Conservation (phyloP, 2,329 filamentous ascomycete genomes). For the Fusarium decemcellulare region DNA sequence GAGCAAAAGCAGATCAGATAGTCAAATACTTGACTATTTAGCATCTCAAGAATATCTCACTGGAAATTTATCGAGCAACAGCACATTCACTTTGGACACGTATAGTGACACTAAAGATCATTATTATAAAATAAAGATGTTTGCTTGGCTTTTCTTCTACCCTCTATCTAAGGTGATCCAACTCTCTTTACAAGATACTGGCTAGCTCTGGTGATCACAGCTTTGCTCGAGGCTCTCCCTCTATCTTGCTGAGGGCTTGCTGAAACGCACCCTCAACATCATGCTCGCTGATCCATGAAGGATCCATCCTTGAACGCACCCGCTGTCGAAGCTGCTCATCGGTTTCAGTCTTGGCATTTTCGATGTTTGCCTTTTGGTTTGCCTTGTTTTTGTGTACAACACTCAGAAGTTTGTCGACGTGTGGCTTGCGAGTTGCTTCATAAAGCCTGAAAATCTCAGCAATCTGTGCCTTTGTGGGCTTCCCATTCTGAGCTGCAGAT, state of each 20-base stretch:
- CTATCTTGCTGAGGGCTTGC: constrained; percentile 45
- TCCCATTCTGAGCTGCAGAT: not conserved
- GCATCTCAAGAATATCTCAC: no score
- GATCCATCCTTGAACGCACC: constrained; percentile 54
- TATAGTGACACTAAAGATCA: no score
- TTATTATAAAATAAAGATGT: no score
- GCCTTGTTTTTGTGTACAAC: constrained; percentile 32
- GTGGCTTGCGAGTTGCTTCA: constrained; percentile 58
- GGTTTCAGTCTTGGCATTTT: constrained; percentile 44
- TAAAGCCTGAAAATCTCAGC: constrained; percentile 55
- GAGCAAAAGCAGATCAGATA: no score
- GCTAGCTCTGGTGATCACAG: not conserved
- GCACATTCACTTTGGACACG: no score
- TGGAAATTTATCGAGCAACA: no score
- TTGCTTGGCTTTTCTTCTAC: no score
- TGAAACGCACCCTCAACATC: constrained; percentile 58
- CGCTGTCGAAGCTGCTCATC: constrained; percentile 55
- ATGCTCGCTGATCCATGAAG: constrained; percentile 62
- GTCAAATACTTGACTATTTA: no score
- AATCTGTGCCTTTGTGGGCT: constrained; percentile 40
- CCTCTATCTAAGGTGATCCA: no score
- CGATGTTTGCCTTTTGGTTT: constrained; percentile 30
- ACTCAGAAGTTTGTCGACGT: constrained; percentile 51
- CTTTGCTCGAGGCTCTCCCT: not conserved
- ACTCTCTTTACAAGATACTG: no score